phyloP scores from a whole-genome alignment of 2,329 filamentous ascomycete genomes.

The Colletotrichum somersetense region DNA sequence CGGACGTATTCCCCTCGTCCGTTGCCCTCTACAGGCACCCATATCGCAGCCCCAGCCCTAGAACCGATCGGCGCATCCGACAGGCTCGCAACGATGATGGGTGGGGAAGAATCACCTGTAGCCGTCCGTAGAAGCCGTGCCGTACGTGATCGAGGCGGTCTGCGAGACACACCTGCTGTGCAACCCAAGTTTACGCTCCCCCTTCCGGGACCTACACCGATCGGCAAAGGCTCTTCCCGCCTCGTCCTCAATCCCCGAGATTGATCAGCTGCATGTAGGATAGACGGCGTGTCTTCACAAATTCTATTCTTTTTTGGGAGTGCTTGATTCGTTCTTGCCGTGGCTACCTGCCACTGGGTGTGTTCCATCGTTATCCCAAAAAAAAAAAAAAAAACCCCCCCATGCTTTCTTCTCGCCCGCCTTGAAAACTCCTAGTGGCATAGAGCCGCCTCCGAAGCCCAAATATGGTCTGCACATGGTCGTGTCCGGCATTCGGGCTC shows the following conservation, averaged over 20 bases:
- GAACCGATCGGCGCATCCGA: background rate
- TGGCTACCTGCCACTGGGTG: background rate
- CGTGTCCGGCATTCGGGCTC: background rate
- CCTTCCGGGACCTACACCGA: background rate
- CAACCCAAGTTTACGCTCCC: background rate
- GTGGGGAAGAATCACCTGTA: background rate
- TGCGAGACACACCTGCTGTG: slow-evolving; percentile 4
- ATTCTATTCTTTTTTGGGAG: background rate
- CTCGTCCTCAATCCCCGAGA: background rate
- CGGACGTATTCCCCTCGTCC: no score
- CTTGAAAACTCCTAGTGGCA: background rate
- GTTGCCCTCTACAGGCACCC: background rate
- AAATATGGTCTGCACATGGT: background rate
- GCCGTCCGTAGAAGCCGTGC: background rate
- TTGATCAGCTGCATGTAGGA: background rate
- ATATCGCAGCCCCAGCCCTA: background rate
- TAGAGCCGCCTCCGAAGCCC: background rate
- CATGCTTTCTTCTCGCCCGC: background rate
- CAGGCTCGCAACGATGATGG: no score
- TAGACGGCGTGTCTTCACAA: background rate
- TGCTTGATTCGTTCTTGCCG: background rate
- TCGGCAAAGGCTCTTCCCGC: background rate
- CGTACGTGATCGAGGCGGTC: background rate
- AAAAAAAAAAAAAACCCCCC: no score
- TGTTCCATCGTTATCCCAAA: background rate